These are phyloP conservation scores for Solanum pimpinellifolium DNA, from an alignment of 257 asterid species.

Conservation along the genomic window DNA sequence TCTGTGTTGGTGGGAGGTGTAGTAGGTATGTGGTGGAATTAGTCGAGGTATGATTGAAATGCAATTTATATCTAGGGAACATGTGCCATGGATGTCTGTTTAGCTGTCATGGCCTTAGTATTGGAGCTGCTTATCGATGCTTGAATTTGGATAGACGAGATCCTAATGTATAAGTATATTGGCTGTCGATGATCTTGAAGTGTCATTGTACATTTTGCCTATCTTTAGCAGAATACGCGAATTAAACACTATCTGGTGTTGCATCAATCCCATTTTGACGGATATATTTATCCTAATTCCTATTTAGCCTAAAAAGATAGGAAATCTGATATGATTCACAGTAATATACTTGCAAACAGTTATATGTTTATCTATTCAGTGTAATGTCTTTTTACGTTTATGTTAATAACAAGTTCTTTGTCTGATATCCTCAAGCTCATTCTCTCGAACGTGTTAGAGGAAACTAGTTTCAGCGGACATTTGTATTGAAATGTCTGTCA, in stretches of 20 bases:
- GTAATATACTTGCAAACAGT: background rate
- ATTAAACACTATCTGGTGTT: background rate
- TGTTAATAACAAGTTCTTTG: background rate
- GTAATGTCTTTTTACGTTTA: too few relatives aligned
- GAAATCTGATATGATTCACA: background rate
- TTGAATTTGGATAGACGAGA: background rate
- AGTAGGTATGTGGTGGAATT: background rate
- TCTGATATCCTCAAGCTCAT: background rate
- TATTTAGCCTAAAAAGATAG: background rate
- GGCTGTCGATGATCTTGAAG: background rate
- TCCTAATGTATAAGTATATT: background rate
- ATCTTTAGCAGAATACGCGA: background rate
- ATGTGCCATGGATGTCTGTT: fast-evolving
- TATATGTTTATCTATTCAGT: background rate
- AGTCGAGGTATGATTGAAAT: background rate
- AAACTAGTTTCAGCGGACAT: background rate
- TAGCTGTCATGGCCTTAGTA: background rate
- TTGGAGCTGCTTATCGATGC: background rate
- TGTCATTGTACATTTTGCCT: background rate
- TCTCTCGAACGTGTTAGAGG: background rate
- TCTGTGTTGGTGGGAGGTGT: background rate
- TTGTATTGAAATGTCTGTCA: background rate
- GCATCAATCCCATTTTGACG: background rate
- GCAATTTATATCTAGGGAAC: background rate
- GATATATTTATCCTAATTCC: background rate